Conservation (phyloP, 2,329 filamentous ascomycete genomes). For the Pestalotiopsis sp. region DNA sequence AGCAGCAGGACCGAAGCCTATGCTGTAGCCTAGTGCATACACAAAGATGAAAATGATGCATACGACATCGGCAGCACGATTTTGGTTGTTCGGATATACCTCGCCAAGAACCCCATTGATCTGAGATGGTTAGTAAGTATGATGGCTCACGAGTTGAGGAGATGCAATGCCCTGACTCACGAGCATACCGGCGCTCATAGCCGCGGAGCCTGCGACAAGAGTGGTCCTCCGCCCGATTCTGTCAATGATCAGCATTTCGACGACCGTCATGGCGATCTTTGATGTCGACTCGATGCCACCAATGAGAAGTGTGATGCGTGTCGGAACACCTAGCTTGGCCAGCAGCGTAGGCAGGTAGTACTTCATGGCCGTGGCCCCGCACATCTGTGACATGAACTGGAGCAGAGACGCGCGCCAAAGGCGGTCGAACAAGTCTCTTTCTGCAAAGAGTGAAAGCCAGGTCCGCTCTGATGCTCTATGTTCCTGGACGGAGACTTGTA, state of each 20-base stretch:
- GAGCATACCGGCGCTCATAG: slow-evolving; percentile 57
- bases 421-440: slow-evolving; percentile 49
- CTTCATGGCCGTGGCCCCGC: slow-evolving; percentile 62
- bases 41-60: slow-evolving; percentile 61
- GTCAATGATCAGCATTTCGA: slow-evolving; percentile 62
- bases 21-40: slow-evolving; percentile 59
- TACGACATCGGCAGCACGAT: slow-evolving; percentile 47
- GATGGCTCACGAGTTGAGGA: neutral
- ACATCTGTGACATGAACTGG: slow-evolving; percentile 64
- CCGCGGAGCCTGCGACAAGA: slow-evolving; percentile 48
- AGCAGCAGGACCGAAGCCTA: slow-evolving; percentile 58
- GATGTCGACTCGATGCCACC: slow-evolving; percentile 59
- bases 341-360: slow-evolving; percentile 61
- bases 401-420: slow-evolving; percentile 60
- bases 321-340: slow-evolving; percentile 49
- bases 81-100: slow-evolving; percentile 52
- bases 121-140: slow-evolving; percentile 29
- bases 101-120: slow-evolving; percentile 57
- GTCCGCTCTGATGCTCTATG: slow-evolving; percentile 37
- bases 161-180: slow-evolving; percentile 35
- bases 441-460: slow-evolving; percentile 52
- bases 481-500: slow-evolving; percentile 44
- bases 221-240: slow-evolving; percentile 51
- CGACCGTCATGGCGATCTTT: slow-evolving; percentile 57
- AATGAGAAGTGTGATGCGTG: slow-evolving; percentile 51